Percentiles rank a stretch among this genome's conserved stretches.
These are phyloP conservation scores for Evernia prunastri DNA, from an alignment of 495 filamentous ascomycete species.

Conservation along the genomic window DNA sequence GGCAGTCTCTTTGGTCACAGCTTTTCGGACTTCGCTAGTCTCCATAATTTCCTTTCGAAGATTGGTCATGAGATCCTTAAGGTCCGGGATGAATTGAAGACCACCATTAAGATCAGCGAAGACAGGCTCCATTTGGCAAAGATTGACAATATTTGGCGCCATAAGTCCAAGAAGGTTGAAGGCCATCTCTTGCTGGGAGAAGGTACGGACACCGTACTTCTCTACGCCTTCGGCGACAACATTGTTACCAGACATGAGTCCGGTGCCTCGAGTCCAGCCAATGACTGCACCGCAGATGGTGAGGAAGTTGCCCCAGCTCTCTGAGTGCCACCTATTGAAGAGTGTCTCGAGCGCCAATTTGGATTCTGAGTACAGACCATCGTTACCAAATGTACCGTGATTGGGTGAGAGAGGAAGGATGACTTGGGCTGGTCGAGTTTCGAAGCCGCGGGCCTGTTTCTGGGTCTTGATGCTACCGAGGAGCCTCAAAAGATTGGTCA, in stretches of 20 bases:
- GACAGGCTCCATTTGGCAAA: constrained; percentile 93
- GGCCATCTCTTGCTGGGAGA: constrained; percentile 99
- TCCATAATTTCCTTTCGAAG: constrained; percentile 88
- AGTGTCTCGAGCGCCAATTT: constrained; percentile 95
- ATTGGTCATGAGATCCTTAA: constrained; percentile 89
- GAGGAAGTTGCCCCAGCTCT: constrained; percentile 95
- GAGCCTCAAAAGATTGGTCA: constrained; percentile 91
- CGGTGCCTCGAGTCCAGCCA: constrained; percentile 97
- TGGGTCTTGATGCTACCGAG: constrained; percentile 85
- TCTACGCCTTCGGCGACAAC: constrained; percentile 95
- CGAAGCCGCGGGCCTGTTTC: constrained; percentile 78
- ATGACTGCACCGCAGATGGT: constrained; percentile 98
- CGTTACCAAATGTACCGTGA: constrained; percentile 96
- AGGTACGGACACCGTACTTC: constrained; percentile 91
- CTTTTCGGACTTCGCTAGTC: constrained; percentile 86
- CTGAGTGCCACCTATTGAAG: constrained; percentile 97
- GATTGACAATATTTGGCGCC: constrained; percentile 86
- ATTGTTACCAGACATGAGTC: constrained; percentile 97
- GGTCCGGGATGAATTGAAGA: constrained; percentile 91
- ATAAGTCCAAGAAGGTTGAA: constrained; percentile 97
- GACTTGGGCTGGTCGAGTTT: constrained; percentile 92
- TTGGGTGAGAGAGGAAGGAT: constrained; percentile 95
- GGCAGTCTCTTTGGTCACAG: constrained; percentile 90
- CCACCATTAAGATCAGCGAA: constrained; percentile 97
- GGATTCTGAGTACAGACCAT: constrained; percentile 96